These are phyloP conservation scores for Lecanicillium sp. DNA, from an alignment of 2,329 filamentous ascomycete genomes.

Conservation along the genomic window DNA sequence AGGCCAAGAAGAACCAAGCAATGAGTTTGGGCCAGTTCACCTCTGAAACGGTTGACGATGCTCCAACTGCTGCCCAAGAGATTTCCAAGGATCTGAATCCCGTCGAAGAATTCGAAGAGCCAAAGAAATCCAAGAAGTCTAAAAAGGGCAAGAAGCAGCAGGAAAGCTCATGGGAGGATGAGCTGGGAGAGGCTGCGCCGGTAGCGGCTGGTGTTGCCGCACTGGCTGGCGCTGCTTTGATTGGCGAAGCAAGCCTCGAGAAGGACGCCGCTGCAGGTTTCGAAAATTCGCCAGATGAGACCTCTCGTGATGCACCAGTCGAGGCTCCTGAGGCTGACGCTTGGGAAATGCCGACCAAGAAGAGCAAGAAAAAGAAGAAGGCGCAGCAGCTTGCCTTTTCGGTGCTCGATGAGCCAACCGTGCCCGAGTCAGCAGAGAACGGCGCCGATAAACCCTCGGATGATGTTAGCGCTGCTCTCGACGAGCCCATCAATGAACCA, in stretches of 20 bases:
- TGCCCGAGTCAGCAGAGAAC: background rate
- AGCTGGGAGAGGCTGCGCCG: background rate
- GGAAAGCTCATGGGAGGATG: conserved; percentile 4
- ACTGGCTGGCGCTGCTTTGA: background rate
- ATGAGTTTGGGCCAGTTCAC: conserved; percentile 1
- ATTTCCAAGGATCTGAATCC: conserved; percentile 1
- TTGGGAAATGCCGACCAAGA: conserved; percentile 9
- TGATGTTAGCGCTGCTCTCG: background rate
- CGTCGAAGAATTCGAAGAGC: conserved; percentile 2
- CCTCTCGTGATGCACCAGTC: conserved; percentile 6
- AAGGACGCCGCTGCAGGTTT: background rate
- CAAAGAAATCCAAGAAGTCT: conserved; percentile 14
- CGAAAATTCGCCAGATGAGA: background rate
- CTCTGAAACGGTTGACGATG: background rate
- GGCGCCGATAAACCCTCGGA: too few relatives aligned
- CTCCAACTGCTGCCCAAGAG: conserved; percentile 1
- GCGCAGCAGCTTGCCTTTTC: background rate
- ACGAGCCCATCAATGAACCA: background rate
- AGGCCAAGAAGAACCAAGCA: conserved; percentile 14
- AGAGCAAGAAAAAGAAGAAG: conserved; percentile 12
- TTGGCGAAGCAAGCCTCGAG: background rate
- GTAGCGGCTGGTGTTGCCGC: background rate
- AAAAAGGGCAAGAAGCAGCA: conserved; percentile 14
- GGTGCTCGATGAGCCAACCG: background rate
- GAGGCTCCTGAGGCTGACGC: conserved; percentile 10